A percentile compares a stretch with the other conserved stretches of the same genome.
These are phyloP conservation scores for Hyphopichia homilentoma DNA, from an alignment of 805 yeast species.

Conservation along the genomic window DNA sequence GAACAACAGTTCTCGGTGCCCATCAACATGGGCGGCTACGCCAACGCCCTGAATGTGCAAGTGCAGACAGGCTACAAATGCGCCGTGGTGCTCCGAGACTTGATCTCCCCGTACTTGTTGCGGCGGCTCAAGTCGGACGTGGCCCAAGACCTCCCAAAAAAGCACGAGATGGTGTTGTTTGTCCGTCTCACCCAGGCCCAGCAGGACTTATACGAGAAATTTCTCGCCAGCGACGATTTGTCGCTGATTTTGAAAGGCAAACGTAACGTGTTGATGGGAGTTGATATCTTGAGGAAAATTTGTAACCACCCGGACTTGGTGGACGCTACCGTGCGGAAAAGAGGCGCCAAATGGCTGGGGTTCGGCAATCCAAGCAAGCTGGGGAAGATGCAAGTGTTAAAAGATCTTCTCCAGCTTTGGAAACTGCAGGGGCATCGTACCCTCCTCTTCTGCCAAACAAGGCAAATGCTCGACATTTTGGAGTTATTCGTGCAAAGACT, in stretches of 20 bases:
- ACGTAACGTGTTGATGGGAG: conserved; percentile 81
- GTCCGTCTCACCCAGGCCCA: conserved; percentile 81
- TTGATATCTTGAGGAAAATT: conserved; percentile 83
- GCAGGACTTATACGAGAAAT: conserved; percentile 66
- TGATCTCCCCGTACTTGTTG: conserved; percentile 84
- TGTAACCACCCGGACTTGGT: conserved; percentile 95
- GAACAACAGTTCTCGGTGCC: conserved; percentile 91
- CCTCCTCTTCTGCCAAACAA: conserved; percentile 84
- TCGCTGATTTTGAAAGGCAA: conserved; percentile 68
- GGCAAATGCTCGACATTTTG: conserved; percentile 88
- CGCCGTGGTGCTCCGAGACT: conserved; percentile 83
- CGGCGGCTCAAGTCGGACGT: conserved; percentile 90
- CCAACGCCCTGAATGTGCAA: conserved; percentile 92
- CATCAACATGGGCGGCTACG: conserved; percentile 95
- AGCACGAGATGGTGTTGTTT: conserved; percentile 90
- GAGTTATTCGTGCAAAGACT: conserved; percentile 56
- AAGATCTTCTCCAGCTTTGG: conserved; percentile 75
- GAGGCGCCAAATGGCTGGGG: conserved; percentile 26
- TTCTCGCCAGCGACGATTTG: conserved; percentile 73
- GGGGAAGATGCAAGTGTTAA: conserved; percentile 89
- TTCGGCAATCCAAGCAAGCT: conserved; percentile 63
- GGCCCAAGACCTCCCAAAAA: conserved; percentile 90
- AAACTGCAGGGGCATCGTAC: conserved; percentile 70
- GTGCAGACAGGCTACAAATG: conserved; percentile 96
- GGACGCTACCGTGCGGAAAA: conserved; percentile 37